Conservation (phyloP, 129 eudicot species). For the Artemisia argyi region DNA sequence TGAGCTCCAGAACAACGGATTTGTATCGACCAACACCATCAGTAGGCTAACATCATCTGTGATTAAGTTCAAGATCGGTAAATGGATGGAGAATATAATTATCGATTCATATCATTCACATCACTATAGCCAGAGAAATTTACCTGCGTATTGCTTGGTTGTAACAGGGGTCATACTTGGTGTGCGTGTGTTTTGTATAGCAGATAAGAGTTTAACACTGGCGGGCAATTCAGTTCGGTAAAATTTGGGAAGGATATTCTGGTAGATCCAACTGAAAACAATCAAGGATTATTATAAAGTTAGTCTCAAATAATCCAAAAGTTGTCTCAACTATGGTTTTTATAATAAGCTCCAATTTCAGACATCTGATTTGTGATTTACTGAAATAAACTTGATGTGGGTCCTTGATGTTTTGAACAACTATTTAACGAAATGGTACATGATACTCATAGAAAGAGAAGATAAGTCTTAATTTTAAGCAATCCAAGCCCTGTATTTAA, state of each 20-base stretch:
- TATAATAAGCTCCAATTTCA: too few relatives aligned
- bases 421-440: too few relatives aligned
- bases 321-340: too few relatives aligned
- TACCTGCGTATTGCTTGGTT: conserved; percentile 69
- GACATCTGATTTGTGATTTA: too few relatives aligned
- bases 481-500: too few relatives aligned
- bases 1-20: conserved; percentile 79
- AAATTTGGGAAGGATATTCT: neutral
- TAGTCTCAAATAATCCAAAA: neutral
- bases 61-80: neutral
- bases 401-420: too few relatives aligned
- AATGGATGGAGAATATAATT: neutral
- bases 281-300: conserved; percentile 11
- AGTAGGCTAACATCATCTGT: conserved; percentile 88
- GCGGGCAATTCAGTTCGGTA: neutral
- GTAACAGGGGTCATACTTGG: conserved; percentile 53
- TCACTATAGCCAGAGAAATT: neutral
- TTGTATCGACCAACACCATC: conserved; percentile 77
- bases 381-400: too few relatives aligned
- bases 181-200: neutral
- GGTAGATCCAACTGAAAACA: conserved; percentile 26
- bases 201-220: neutral
- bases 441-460: too few relatives aligned
- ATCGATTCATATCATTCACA: neutral
- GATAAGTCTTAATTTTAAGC: too few relatives aligned